phyloP scores from a whole-genome alignment of 192 early-diverging fungal species.

The Podila verticillata region DNA sequence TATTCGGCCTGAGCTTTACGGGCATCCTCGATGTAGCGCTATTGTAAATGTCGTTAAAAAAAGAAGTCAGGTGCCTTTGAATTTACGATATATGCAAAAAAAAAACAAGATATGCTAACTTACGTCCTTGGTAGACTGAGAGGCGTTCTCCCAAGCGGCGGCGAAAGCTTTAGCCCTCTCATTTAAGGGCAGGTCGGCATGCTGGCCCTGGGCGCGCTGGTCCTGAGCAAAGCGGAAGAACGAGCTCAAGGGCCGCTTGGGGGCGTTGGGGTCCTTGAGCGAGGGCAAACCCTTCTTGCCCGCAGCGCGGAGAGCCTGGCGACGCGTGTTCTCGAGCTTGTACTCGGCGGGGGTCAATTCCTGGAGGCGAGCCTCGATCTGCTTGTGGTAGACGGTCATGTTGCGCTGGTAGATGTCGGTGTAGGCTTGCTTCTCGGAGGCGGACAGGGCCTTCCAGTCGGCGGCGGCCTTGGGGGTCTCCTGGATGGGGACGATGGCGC shows the following conservation, averaged over 20 bases:
- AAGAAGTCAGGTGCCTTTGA: not conserved
- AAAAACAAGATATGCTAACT: not conserved
- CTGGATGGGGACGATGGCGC: constrained; percentile 7
- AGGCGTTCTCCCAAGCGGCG: constrained; percentile 3
- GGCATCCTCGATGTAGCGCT: not conserved
- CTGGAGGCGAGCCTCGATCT: constrained; percentile 16
- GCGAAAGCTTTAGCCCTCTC: constrained; percentile 28
- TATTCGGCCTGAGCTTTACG: not conserved
- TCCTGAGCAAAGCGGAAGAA: constrained; percentile 45
- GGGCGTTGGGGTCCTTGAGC: constrained; percentile 51
- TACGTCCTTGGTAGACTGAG: constrained; percentile 12
- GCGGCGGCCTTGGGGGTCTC: constrained; percentile 15
- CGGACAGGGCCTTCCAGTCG: constrained; percentile 25
- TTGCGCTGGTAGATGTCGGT: constrained; percentile 18
- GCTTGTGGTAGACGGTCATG: constrained; percentile 18
- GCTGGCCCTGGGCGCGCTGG: constrained; percentile 16
- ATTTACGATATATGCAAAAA: not conserved
- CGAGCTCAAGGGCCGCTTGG: constrained; percentile 42
- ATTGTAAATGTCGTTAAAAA: not conserved
- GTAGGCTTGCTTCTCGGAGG: constrained; percentile 26
- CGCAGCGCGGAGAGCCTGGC: constrained; percentile 28
- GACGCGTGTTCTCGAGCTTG: constrained; percentile 39
- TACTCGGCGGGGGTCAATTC: constrained; percentile 37
- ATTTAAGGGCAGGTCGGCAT: not conserved
- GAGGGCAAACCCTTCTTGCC: constrained; percentile 24